Percentiles rank a stretch among this genome's conserved stretches.
Conservation (phyloP, 2,329 filamentous ascomycete genomes). For the Onygena corvina region DNA sequence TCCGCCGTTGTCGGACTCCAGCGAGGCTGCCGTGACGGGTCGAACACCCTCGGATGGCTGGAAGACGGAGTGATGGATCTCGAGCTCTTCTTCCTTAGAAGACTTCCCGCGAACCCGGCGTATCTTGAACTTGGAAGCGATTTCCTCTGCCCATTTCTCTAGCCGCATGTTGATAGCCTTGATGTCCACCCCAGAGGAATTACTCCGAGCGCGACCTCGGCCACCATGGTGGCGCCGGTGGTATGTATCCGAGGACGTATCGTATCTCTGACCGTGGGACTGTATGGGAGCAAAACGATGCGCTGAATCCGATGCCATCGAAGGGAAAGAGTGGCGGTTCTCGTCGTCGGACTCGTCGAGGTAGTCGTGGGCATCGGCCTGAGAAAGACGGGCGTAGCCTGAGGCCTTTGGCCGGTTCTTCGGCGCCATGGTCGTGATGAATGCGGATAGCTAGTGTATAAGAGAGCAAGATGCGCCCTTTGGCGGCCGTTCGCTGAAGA, state of each 20-base stretch:
- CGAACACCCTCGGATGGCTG: slow-evolving; percentile 79
- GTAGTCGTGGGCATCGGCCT: slow-evolving; percentile 49
- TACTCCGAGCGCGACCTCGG: slow-evolving; percentile 47
- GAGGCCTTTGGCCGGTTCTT: slow-evolving; percentile 57
- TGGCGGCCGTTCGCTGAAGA: background rate
- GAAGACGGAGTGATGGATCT: slow-evolving; percentile 97
- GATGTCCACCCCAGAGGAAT: slow-evolving; percentile 79
- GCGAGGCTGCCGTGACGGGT: slow-evolving; percentile 61
- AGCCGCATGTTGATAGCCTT: slow-evolving; percentile 95
- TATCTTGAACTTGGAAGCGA: slow-evolving; percentile 92
- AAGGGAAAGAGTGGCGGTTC: slow-evolving; percentile 42
- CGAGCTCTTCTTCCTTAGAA: slow-evolving; percentile 70
- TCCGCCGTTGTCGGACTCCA: slow-evolving; percentile 49
- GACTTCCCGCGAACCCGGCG: slow-evolving; percentile 60
- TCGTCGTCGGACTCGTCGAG: slow-evolving; percentile 56
- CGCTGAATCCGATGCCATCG: slow-evolving; percentile 43
- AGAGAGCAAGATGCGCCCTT: background rate
- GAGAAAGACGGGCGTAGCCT: slow-evolving; percentile 73
- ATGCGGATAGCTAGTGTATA: background rate
- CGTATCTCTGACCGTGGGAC: slow-evolving; percentile 41
- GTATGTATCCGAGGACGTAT: slow-evolving; percentile 27
- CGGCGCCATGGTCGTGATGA: slow-evolving; percentile 23
- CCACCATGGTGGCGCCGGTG: slow-evolving; percentile 36
- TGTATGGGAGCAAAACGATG: slow-evolving; percentile 53
- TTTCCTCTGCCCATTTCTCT: slow-evolving; percentile 95